Percentiles rank a stretch among this genome's conserved stretches.
Evolutionary conservation across 495 filamentous ascomycete species (phyloP).

Genomic region (Xylaria grammica): DNA sequence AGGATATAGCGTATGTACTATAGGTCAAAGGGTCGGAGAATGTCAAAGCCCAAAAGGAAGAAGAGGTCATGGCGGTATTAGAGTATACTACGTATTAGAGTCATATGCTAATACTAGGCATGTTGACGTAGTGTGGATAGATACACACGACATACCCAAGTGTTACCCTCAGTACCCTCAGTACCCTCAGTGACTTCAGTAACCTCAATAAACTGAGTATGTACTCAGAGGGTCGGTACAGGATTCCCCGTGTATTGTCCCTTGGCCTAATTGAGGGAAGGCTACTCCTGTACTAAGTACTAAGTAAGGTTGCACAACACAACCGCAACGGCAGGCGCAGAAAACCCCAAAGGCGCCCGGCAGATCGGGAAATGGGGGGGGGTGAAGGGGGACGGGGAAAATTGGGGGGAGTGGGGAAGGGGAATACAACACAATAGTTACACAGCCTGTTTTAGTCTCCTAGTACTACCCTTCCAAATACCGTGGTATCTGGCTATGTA

Average conservation of each 20-base stretch:
- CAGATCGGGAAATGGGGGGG: conserved; percentile 17
- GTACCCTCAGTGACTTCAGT: too few relatives aligned
- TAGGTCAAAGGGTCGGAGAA: background rate
- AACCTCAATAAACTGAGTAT: too few relatives aligned
- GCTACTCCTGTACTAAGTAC: too few relatives aligned
- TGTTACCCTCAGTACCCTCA: too few relatives aligned
- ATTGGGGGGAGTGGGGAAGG: background rate
- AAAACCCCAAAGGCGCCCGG: conserved; percentile 9
- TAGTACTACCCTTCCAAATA: background rate
- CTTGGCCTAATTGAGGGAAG: too few relatives aligned
- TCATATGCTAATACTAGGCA: too few relatives aligned
- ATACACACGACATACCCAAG: background rate
- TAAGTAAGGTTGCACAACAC: conserved; percentile 14
- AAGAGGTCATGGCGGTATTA: background rate
- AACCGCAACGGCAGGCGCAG: conserved; percentile 19
- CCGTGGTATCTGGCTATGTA: background rate
- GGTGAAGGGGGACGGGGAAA: background rate
- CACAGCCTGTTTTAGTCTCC: too few relatives aligned
- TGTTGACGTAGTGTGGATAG: too few relatives aligned
- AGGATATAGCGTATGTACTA: background rate
- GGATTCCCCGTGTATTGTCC: background rate
- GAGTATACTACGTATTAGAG: too few relatives aligned
- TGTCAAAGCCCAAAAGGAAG: conserved; percentile 1
- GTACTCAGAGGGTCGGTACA: background rate
- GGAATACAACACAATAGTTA: background rate